Evolutionary conservation across 2,329 filamentous ascomycete species (phyloP), one percentile per base, ranked within the genome.

Genomic region (Aspergillus tanneri): DNA sequence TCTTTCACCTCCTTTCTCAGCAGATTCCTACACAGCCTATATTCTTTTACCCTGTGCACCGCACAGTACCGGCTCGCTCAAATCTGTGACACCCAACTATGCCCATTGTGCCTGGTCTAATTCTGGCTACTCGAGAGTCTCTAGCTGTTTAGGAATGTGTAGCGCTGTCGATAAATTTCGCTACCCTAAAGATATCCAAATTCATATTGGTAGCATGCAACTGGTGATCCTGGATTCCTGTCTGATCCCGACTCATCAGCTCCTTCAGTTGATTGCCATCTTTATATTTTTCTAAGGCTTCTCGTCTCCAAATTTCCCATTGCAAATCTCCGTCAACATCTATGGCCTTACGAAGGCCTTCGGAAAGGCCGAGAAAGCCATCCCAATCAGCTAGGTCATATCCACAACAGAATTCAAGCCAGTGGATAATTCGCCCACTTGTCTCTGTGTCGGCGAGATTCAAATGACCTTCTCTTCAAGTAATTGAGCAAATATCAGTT

Each of bases 351-450:
- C 69, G 59, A 41, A 75, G 67, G 3, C 69, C 72, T 43, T 54
- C 57, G 50, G 74, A 76, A 37, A 73, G 65, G 10, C 70, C 69
- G 9, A 71, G 56, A 46, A 74, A 75, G 11, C 72, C 70, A 9
- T 70, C 60, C 72, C 71, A 75, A 55, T 75, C 71, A 14, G 39
- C 55, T 21, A 73, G 64, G 55, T 74, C 62, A 49, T 73, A 73
- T 11, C 69, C 69, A 42, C 68, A 72, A 57, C 71, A 75, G 54
- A 75, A 75, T 40, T 57, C 53, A 44, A 75, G 70, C 12, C 62
- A 53, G 50, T 74, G 72, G 49, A 72, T 62, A 19, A 72, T 28
- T 27, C 68, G 63, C 12, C 72, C 72, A 9, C 68, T 62, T 49
- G 61, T 57, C 32, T 76, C 68, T 55, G 59, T 62, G 3, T 41